Percentiles rank a stretch among this genome's conserved stretches.
Evolutionary conservation across 1,139 yeast genomes (phyloP).

Genomic region (Magnusiomyces clavatus): DNA sequence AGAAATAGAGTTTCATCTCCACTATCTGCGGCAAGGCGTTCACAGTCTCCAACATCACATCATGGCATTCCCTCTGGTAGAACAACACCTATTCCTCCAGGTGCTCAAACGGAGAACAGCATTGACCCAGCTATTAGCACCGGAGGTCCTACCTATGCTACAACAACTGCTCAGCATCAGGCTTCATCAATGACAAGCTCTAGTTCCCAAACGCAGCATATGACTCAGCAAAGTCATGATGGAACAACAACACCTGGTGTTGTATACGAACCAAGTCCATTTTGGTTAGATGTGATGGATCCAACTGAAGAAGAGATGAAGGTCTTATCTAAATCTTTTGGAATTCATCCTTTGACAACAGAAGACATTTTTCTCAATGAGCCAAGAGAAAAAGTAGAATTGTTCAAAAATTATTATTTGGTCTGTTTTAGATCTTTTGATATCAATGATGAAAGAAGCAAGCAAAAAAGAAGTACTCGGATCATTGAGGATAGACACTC

Average conservation of each 20-base stretch:
- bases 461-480: too few relatives aligned
- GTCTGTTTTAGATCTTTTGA: conserved; percentile 62
- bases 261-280: conserved; percentile 39
- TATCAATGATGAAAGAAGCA: conserved; percentile 10
- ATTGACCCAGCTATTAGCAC: background rate
- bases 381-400: conserved; percentile 89
- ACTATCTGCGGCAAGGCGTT: background rate
- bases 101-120: background rate
- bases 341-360: conserved; percentile 90
- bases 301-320: conserved; percentile 98
- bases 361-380: conserved; percentile 94
- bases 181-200: background rate
- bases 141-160: background rate
- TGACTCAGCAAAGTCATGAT: background rate
- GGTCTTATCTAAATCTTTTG: conserved; percentile 81
- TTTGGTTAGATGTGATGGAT: conserved; percentile 87
- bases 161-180: background rate
- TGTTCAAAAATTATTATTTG: conserved; percentile 80
- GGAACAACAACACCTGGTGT: background rate
- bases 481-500: too few relatives aligned
- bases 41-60: background rate
- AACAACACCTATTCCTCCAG: background rate
- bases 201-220: background rate
- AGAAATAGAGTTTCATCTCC: background rate
- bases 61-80: background rate